Evolutionary conservation across 495 filamentous ascomycete species (phyloP).

Genomic region (Talaromyces liani): DNA sequence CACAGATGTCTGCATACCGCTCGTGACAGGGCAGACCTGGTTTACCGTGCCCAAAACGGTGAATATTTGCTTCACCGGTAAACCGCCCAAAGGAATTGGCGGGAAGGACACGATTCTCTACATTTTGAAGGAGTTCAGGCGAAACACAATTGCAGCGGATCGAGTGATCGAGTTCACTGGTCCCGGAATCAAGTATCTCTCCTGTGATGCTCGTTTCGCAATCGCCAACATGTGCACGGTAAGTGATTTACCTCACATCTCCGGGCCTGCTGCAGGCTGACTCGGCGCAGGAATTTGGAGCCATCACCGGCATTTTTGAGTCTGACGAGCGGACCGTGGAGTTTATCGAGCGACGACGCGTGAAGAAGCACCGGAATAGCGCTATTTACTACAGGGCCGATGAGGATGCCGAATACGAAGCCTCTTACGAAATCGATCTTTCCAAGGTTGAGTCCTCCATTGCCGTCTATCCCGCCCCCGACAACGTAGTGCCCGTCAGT

Average conservation of each 20-base stretch:
- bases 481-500: background rate
- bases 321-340: background rate
- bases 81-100: conserved; percentile 6
- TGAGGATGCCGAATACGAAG: background rate
- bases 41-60: conserved; percentile 28
- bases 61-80: conserved; percentile 18
- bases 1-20: conserved; percentile 24
- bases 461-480: background rate
- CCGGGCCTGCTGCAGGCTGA: background rate
- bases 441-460: background rate
- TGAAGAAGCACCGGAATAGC: background rate
- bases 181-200: background rate
- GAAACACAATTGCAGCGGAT: background rate
- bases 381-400: background rate
- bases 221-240: conserved; percentile 5
- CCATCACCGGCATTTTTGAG: background rate
- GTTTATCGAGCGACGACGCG: background rate
- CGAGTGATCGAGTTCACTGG: conserved; percentile 1
- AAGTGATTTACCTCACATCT: background rate
- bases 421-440: background rate
- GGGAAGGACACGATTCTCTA: conserved; percentile 3
- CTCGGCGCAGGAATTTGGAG: background rate
- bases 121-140: background rate
- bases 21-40: conserved; percentile 28
- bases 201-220: background rate